These are phyloP conservation scores for Viola odorata DNA, from an alignment of 345 rosid genomes.

Conservation along the genomic window DNA sequence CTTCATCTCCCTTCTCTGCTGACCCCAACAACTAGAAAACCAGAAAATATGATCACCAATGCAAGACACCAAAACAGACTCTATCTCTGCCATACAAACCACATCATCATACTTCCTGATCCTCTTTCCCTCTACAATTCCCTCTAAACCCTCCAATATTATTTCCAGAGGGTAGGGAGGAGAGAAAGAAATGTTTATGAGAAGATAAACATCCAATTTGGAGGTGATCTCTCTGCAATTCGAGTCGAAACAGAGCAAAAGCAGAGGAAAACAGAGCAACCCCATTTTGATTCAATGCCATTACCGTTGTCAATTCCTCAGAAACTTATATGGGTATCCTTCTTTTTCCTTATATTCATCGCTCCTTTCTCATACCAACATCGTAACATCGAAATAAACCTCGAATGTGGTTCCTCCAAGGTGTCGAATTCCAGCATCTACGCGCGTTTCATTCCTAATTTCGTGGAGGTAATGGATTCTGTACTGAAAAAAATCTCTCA, in stretches of 20 bases:
- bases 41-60: neutral
- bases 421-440: neutral
- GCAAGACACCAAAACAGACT: conserved; percentile 4
- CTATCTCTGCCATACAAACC: neutral
- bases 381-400: conserved; percentile 5
- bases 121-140: conserved; percentile 3
- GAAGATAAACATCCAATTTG: neutral
- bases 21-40: neutral
- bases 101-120: conserved; percentile 2
- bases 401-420: conserved; percentile 7
- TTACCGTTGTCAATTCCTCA: conserved; percentile 11
- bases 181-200: neutral
- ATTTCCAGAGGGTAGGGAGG: neutral
- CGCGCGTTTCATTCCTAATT: conserved; percentile 1
- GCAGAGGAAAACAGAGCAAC: neutral
- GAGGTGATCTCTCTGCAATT: conserved; percentile 2
- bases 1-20: neutral
- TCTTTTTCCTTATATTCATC: neutral
- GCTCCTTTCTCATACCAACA: neutral
- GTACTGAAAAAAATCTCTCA: neutral
- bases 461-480: conserved; percentile 18
- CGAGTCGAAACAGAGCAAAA: neutral
- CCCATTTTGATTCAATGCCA: conserved; percentile 26
- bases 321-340: conserved; percentile 4
- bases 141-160: neutral